Percentiles rank a stretch among this genome's conserved stretches.
Evolutionary conservation across 2,329 filamentous ascomycete species (phyloP).

Genomic region (Cladobotryum mycophilum): DNA sequence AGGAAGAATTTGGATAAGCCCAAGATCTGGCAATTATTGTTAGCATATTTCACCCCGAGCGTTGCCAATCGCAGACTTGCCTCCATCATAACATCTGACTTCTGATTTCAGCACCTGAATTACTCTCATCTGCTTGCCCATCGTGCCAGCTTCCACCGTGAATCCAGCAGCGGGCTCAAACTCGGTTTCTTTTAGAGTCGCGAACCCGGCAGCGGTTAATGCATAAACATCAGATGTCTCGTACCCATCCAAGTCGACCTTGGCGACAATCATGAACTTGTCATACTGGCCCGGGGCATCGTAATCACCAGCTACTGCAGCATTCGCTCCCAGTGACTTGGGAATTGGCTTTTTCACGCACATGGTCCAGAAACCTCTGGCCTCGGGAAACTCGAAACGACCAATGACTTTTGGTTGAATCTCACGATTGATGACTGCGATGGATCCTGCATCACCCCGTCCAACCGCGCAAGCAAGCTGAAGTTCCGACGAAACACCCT

Average conservation of each 20-base stretch:
- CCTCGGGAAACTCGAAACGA: slow-evolving; percentile 65
- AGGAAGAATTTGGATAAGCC: slow-evolving; percentile 82
- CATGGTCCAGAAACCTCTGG: slow-evolving; percentile 76
- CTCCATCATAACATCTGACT: slow-evolving; percentile 82
- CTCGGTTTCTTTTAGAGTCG: slow-evolving; percentile 73
- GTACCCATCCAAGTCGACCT: slow-evolving; percentile 59
- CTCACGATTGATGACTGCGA: slow-evolving; percentile 72
- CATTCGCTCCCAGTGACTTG: slow-evolving; percentile 47
- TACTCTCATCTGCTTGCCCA: slow-evolving; percentile 74
- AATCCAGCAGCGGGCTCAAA: slow-evolving; percentile 86
- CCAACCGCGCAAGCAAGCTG: slow-evolving; percentile 58
- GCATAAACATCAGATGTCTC: slow-evolving; percentile 75
- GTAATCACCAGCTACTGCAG: slow-evolving; percentile 48
- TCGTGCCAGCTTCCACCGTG: slow-evolving; percentile 77
- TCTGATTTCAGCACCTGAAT: slow-evolving; percentile 85
- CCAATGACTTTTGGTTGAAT: slow-evolving; percentile 68
- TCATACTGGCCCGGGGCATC: slow-evolving; percentile 60
- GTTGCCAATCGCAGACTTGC: slow-evolving; percentile 44
- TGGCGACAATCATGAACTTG: slow-evolving; percentile 77
- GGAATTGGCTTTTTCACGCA: slow-evolving; percentile 61
- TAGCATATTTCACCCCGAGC: background rate
- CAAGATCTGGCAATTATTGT: slow-evolving; percentile 55
- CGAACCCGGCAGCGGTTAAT: slow-evolving; percentile 65
- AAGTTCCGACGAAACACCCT: slow-evolving; percentile 48
- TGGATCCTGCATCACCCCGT: slow-evolving; percentile 56